Conservation (phyloP, 495 filamentous ascomycete genomes). For the Aspergillus coremiiformis region DNA sequence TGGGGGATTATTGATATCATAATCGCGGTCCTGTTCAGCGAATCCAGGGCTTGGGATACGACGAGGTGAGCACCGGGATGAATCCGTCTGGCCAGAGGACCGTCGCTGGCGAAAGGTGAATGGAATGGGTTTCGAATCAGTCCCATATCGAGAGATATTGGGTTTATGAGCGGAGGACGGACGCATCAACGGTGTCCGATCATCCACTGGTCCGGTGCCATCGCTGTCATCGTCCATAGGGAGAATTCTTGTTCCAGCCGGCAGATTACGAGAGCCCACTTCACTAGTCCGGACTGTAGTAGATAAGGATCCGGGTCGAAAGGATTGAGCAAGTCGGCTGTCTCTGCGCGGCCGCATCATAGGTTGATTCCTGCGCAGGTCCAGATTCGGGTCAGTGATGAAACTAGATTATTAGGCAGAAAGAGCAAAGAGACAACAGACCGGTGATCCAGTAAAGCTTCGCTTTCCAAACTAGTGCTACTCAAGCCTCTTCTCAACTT, state of each 20-base stretch:
- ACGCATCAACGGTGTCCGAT: constrained; percentile 38
- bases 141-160: constrained; percentile 31
- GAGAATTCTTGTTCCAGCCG: constrained; percentile 18
- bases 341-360: constrained; percentile 62
- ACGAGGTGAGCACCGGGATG: constrained; percentile 31
- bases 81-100: constrained; percentile 23
- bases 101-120: constrained; percentile 25
- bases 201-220: constrained; percentile 26
- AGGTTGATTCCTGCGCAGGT: constrained; percentile 53
- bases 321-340: constrained; percentile 42
- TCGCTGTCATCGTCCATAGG: constrained; percentile 46
- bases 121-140: constrained; percentile 26
- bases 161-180: constrained; percentile 20
- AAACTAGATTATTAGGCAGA: neutral
- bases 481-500: constrained; percentile 55
- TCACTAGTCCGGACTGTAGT: constrained; percentile 21
- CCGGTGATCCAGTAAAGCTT: constrained; percentile 75
- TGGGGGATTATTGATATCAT: constrained; percentile 95
- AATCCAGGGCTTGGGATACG: constrained; percentile 24
- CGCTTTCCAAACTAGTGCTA: constrained; percentile 74
- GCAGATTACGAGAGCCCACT: constrained; percentile 24
- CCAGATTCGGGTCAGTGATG: neutral
- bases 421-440: constrained; percentile 21
- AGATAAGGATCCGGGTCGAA: constrained; percentile 37
- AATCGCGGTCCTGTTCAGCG: constrained; percentile 37